Evolutionary conservation across 1,284 basidiomycete genomes (phyloP).

Genomic region (Exobasidium cylindrosporum): DNA sequence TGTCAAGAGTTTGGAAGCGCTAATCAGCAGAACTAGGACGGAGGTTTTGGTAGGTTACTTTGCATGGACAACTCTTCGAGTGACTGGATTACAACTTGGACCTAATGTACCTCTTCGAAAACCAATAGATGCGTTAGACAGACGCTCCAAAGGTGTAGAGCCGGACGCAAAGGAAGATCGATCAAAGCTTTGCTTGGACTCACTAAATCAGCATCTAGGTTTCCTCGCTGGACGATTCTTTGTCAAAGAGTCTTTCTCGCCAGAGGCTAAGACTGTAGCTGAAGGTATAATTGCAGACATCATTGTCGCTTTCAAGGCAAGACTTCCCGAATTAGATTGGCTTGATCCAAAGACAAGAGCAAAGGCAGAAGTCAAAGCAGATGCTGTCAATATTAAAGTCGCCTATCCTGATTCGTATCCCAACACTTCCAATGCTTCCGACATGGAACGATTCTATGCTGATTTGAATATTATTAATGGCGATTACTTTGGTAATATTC

Average conservation of each 20-base stretch:
- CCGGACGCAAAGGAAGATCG: slow-evolving; percentile 80
- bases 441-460: slow-evolving; percentile 65
- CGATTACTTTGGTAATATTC: slow-evolving; percentile 80
- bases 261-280: slow-evolving; percentile 74
- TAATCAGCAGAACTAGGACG: slow-evolving; percentile 69
- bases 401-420: slow-evolving; percentile 78
- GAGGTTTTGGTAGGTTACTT: slow-evolving; percentile 84
- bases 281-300: slow-evolving; percentile 81
- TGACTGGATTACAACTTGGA: slow-evolving; percentile 37
- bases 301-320: slow-evolving; percentile 76
- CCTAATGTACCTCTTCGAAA: slow-evolving; percentile 54
- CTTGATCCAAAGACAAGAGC: slow-evolving; percentile 81
- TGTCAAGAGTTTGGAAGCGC: slow-evolving; percentile 66
- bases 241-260: slow-evolving; percentile 79
- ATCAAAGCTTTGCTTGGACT: slow-evolving; percentile 62
- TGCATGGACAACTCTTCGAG: slow-evolving; percentile 54
- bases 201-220: slow-evolving; percentile 58
- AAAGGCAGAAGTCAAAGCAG: slow-evolving; percentile 82
- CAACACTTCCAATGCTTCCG: slow-evolving; percentile 69
- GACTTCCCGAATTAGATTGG: slow-evolving; percentile 77
- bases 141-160: slow-evolving; percentile 74
- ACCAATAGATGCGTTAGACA: slow-evolving; percentile 64
- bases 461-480: slow-evolving; percentile 66
- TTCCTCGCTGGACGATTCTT: slow-evolving; percentile 65
- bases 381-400: slow-evolving; percentile 76